Conservation (phyloP, 2,329 filamentous ascomycete genomes). For the Periconia sp. region DNA sequence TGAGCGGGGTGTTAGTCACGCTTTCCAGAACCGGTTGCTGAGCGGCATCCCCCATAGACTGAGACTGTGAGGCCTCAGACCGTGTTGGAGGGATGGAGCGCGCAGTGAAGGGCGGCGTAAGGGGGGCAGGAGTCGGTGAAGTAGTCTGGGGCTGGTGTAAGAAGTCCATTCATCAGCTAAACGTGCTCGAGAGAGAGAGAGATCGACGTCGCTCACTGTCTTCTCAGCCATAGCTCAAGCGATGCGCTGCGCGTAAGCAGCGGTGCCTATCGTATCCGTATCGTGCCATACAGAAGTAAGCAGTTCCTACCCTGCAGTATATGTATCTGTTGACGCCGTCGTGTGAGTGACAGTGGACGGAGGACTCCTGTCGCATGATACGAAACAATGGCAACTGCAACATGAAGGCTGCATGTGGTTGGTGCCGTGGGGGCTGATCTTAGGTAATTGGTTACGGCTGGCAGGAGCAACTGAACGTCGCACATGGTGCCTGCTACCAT, state of each 20-base stretch:
- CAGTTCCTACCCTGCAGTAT: no score
- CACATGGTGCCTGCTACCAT: no score
- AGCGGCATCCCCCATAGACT: constrained; percentile 4
- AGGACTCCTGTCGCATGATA: no score
- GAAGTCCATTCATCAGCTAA: constrained; percentile 3
- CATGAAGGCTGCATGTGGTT: no score
- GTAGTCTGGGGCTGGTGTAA: not conserved
- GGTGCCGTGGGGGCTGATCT: no score
- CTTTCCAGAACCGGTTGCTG: constrained; percentile 25
- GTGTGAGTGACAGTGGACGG: no score
- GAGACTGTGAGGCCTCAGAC: not conserved
- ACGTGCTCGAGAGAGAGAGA: not conserved
- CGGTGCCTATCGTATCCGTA: no score
- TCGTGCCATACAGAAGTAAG: no score
- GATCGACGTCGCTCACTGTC: not conserved
- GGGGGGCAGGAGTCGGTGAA: not conserved
- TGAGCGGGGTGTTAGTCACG: constrained; percentile 18
- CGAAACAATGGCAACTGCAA: no score
- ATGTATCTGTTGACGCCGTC: no score
- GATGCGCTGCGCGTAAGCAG: not conserved
- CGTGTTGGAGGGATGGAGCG: constrained; percentile 23
- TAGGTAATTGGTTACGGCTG: no score
- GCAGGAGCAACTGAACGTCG: no score
- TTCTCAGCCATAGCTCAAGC: constrained; percentile 1
- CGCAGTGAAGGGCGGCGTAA: constrained; percentile 26